A percentile compares a stretch with the other conserved stretches of the same genome.
These are phyloP conservation scores for Parasitella parasitica DNA, from an alignment of 371 early-diverging fungal species.

Conservation along the genomic window DNA sequence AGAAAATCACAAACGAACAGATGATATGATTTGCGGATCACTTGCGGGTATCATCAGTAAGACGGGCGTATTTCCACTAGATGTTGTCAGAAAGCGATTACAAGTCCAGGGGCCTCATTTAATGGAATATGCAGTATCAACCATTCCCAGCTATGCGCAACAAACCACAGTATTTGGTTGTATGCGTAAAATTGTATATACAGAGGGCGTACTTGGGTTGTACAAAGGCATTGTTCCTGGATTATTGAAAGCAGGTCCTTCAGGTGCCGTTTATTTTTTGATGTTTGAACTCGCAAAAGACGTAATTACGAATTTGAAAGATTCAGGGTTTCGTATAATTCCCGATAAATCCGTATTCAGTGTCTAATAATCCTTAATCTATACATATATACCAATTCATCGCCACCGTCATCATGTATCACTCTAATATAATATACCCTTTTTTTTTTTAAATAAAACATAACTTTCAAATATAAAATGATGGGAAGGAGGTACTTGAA, in stretches of 20 bases:
- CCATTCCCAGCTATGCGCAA: slow-evolving; percentile 54
- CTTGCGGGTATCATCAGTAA: slow-evolving; percentile 82
- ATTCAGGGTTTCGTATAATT: slow-evolving; percentile 11
- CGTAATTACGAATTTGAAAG: slow-evolving; percentile 24
- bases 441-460: too few relatives aligned
- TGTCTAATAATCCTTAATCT: not conserved
- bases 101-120: slow-evolving; percentile 74
- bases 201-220: slow-evolving; percentile 76
- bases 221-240: slow-evolving; percentile 86
- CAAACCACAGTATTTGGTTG: slow-evolving; percentile 49
- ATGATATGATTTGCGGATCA: slow-evolving; percentile 74
- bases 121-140: slow-evolving; percentile 43
- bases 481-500: too few relatives aligned
- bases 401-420: too few relatives aligned
- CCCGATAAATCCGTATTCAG: slow-evolving; percentile 5
- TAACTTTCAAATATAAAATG: too few relatives aligned
- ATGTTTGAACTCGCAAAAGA: slow-evolving; percentile 60
- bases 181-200: slow-evolving; percentile 55
- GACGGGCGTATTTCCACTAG: slow-evolving; percentile 84
- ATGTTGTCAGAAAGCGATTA: slow-evolving; percentile 75
- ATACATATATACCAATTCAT: too few relatives aligned
- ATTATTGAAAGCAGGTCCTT: slow-evolving; percentile 79
- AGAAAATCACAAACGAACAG: slow-evolving; percentile 22
- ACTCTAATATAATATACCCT: too few relatives aligned
- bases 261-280: slow-evolving; percentile 80